Evolutionary conservation across 306 rosid genomes (phyloP), one percentile per base, ranked within the genome.

Genomic region (Luffa acutangula): DNA sequence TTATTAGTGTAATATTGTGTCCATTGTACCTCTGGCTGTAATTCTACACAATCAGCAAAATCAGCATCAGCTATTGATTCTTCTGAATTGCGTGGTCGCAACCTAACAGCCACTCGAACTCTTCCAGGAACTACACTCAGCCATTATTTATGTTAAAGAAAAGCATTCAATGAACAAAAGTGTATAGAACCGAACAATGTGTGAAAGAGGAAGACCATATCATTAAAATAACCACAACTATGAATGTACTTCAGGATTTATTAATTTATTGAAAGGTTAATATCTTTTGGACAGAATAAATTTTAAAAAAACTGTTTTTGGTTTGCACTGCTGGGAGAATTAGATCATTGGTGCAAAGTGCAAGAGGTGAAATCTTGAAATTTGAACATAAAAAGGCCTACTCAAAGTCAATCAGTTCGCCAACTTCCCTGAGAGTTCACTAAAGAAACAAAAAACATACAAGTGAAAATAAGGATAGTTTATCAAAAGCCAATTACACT

Each of bases 31-130:
- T 96, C 99, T 1, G 99, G 96, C 85, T 91, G 98, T 56, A 96
- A 80, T 81, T 96, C 99, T 65, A 96, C 98, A 81, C 97, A 93
- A 69, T 93, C 98, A 54, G 98, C 98, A 85, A 93, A 96, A 87
- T 96, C 99, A 82, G 99, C 92, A 83, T 96, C 98, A 9, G 89
- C 89, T 72, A 81, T 84, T 20, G 73, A 84, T 80, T 96, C 99
- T 88, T 96, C 98, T 1, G 89, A 83, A 85, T 88, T 91, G 33
- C 87, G 91, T 0, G 98, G 99, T 81, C 97, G 84, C 88, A 96
- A 80, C 80, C 99, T 93, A 81, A 96, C 97, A 0, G 96, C 99
- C 43, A 96, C 98, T 84, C 99, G 89, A 76, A 96, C 99, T 88
- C 99, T 96, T 88, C 99, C 99, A 69, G 88, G 92, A 83, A 96